Evolutionary conservation across 257 asterid genomes (phyloP).

Genomic region (Solanum appendiculatum): DNA sequence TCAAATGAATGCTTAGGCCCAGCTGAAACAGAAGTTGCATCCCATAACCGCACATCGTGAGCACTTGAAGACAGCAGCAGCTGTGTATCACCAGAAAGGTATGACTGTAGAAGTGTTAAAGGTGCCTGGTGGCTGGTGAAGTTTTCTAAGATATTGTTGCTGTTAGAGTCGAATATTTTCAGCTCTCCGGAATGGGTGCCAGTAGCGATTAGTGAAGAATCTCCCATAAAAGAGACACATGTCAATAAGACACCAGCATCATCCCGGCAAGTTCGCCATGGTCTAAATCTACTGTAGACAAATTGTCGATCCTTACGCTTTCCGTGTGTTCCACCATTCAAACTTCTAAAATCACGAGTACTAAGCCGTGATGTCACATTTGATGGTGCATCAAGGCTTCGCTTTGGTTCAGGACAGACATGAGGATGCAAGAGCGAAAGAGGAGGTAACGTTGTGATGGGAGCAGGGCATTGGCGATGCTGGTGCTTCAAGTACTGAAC

Average conservation of each 20-base stretch:
- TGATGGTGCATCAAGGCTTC: conserved; percentile 91
- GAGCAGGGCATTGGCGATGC: conserved; percentile 98
- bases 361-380: conserved; percentile 86
- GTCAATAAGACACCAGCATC: conserved; percentile 60
- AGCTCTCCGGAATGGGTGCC: conserved; percentile 93
- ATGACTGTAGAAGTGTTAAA: conserved; percentile 66
- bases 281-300: conserved; percentile 88
- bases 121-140: conserved; percentile 79
- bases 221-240: conserved; percentile 79
- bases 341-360: conserved; percentile 73
- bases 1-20: conserved; percentile 93
- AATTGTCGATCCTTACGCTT: conserved; percentile 91
- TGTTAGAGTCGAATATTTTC: conserved; percentile 74
- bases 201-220: conserved; percentile 68
- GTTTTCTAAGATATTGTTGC: conserved; percentile 61
- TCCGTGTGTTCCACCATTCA: conserved; percentile 74
- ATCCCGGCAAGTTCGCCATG: conserved; percentile 96
- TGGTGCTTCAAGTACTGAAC: conserved; percentile 96
- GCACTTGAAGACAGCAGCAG: conserved; percentile 78
- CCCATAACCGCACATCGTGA: conserved; percentile 85
- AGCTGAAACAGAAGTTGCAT: conserved; percentile 54
- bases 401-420: conserved; percentile 86
- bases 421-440: conserved; percentile 95
- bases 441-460: conserved; percentile 97
- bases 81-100: conserved; percentile 51